Conservation (phyloP, 2,329 filamentous ascomycete species). For the Bipolaris victoriae region DNA sequence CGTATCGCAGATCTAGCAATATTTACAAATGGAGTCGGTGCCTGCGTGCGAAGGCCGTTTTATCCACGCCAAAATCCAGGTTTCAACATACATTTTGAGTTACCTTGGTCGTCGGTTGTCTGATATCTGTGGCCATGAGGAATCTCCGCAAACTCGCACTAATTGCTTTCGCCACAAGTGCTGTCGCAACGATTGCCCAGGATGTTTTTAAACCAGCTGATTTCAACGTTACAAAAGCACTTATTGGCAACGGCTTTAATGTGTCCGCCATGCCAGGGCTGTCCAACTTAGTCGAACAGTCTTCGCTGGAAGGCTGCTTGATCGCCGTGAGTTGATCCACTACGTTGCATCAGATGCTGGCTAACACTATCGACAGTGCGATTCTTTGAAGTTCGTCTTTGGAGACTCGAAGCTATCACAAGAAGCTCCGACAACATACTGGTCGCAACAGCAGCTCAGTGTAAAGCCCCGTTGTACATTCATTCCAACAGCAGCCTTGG, state of each 20-base stretch:
- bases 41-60: neutral
- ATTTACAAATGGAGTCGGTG: neutral
- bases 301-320: conserved; percentile 17
- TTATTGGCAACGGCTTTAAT: conserved; percentile 26
- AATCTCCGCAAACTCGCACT: neutral
- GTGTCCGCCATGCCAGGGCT: conserved; percentile 23
- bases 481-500: conserved; percentile 14
- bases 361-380: conserved; percentile 25
- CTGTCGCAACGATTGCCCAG: neutral
- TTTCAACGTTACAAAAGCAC: conserved; percentile 30
- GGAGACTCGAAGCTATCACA: conserved; percentile 16
- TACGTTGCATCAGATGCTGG: neutral
- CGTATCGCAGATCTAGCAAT: neutral
- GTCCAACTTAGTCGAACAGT: neutral
- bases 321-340: conserved; percentile 23
- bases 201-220: conserved; percentile 22
- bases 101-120: neutral
- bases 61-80: neutral
- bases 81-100: neutral
- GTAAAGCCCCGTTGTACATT: conserved; percentile 24
- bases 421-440: conserved; percentile 14
- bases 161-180: neutral
- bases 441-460: conserved; percentile 21
- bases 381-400: conserved; percentile 27
- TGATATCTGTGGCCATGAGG: neutral